A percentile compares a stretch with the other conserved stretches of the same genome.
These are phyloP conservation scores for Inga laurina DNA, from an alignment of 306 rosid genomes.

Conservation along the genomic window DNA sequence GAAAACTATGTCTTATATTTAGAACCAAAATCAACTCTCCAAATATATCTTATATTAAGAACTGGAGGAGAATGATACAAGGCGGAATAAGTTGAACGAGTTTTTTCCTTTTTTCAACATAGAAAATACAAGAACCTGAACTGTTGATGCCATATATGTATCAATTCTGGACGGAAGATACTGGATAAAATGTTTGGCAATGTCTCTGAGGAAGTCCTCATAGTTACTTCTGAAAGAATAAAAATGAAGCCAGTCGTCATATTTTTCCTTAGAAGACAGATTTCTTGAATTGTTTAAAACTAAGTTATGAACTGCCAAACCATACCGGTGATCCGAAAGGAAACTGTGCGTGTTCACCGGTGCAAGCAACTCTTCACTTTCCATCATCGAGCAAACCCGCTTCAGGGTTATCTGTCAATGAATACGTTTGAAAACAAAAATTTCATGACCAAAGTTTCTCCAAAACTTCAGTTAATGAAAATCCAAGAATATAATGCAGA, in stretches of 20 bases:
- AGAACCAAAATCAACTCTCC: too few species aligned
- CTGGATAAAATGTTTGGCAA: slow-evolving; percentile 73
- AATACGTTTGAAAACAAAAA: slow-evolving; percentile 12
- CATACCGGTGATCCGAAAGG: slow-evolving; percentile 88
- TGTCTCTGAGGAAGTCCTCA: slow-evolving; percentile 77
- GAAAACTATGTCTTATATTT: too few species aligned
- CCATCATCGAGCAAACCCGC: slow-evolving; percentile 70
- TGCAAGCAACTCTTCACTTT: slow-evolving; percentile 56
- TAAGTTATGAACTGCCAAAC: slow-evolving; percentile 7
- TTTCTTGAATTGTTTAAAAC: slow-evolving; percentile 26
- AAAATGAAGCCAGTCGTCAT: slow-evolving; percentile 18
- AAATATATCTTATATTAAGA: too few species aligned
- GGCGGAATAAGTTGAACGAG: not conserved
- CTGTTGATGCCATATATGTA: slow-evolving; percentile 73
- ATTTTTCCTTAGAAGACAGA: slow-evolving; percentile 7
- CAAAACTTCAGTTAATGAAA: slow-evolving; percentile 24
- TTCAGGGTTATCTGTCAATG: slow-evolving; percentile 65
- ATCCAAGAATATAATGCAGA: slow-evolving; percentile 34
- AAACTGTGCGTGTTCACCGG: slow-evolving; percentile 64
- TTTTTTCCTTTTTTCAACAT: not conserved
- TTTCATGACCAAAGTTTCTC: slow-evolving; percentile 27
- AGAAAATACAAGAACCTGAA: slow-evolving; percentile 58
- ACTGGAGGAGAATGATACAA: not conserved
- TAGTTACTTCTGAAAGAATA: slow-evolving; percentile 71
- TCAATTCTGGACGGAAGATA: slow-evolving; percentile 81